Evolutionary conservation across 192 early-diverging fungal species (phyloP), one percentile per base, ranked within the genome.

Genomic region (Diversispora epigaea): DNA sequence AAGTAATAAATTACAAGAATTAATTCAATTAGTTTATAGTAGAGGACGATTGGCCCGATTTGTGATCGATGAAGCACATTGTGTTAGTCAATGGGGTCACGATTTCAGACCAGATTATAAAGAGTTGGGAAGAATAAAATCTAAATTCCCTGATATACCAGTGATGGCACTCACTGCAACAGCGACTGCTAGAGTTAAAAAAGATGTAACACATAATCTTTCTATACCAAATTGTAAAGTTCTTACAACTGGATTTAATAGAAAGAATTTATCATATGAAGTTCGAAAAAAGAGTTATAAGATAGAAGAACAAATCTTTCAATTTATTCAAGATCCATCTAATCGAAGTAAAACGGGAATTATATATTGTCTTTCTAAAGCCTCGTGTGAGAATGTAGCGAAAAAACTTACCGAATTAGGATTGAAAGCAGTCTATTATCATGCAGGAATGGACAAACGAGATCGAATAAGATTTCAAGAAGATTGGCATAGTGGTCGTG

Each of bases 21-120:
- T 84, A 0, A 72, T 96, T 22, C 77, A 85, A 15, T 68, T 52
- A 6, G 79, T 98, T 14, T 77, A 96, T 63, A 41, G 61, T 3
- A 84, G 89, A n/a, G 80, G 84, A 19, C 77, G 84, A 32, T 77
- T 97, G 14, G 92, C 96, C 0, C 84, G 94, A 63, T 94, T 99
- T 83, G 96, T 97, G 1, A 87, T 99, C 52, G 97, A 99, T 73
- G 97, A 99, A 82, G 95, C 95, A 3, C 97, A 99, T 77, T 99
- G 97, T 78, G 83, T 97, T 17, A 93, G 91, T 61, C 94, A 97
- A 65, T 96, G 95, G 97, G 97, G 97, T 14, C 97, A 98, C 73
- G 96, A 99, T 79, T 99, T 99, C 83, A 90, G 97, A 45, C 91
- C 93, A 0, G 94, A 96, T 76, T 97, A 96, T 76, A 95, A 91